These are phyloP conservation scores for Eruca vesicaria DNA, from an alignment of 441 rosid genomes.

Conservation along the genomic window DNA sequence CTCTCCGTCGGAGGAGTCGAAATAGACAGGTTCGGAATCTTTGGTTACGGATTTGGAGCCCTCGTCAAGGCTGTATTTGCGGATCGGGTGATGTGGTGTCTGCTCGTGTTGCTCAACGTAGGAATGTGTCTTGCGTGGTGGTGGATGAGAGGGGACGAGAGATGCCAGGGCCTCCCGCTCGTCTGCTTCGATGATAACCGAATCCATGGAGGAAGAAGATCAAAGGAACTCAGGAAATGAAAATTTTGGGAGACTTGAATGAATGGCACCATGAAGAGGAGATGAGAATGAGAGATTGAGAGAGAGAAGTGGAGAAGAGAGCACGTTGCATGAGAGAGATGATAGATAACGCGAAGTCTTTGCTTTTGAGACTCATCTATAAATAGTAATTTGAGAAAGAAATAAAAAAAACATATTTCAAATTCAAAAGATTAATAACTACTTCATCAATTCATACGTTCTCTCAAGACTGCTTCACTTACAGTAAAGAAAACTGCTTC, in stretches of 20 bases:
- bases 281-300: constrained; percentile 33
- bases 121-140: constrained; percentile 59
- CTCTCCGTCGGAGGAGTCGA: constrained; percentile 51
- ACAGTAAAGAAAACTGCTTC: background rate
- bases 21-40: constrained; percentile 28
- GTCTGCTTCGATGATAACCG: constrained; percentile 46
- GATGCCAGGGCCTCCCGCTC: constrained; percentile 54
- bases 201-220: constrained; percentile 29
- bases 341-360: constrained; percentile 27
- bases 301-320: constrained; percentile 41
- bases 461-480: background rate
- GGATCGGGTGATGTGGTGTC: constrained; percentile 37
- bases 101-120: constrained; percentile 64
- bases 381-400: constrained; percentile 20
- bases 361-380: constrained; percentile 14
- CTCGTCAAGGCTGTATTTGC: constrained; percentile 82
- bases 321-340: constrained; percentile 34
- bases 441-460: constrained; percentile 13
- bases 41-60: constrained; percentile 36
- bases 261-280: constrained; percentile 42
- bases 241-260: constrained; percentile 6
- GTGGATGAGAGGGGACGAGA: constrained; percentile 49
- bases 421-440: constrained; percentile 12
- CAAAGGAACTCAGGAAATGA: constrained; percentile 17
- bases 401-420: background rate